Evolutionary conservation across 306 rosid species (phyloP), one percentile per base, ranked within the genome.

Genomic region (Begonia loranthoides): DNA sequence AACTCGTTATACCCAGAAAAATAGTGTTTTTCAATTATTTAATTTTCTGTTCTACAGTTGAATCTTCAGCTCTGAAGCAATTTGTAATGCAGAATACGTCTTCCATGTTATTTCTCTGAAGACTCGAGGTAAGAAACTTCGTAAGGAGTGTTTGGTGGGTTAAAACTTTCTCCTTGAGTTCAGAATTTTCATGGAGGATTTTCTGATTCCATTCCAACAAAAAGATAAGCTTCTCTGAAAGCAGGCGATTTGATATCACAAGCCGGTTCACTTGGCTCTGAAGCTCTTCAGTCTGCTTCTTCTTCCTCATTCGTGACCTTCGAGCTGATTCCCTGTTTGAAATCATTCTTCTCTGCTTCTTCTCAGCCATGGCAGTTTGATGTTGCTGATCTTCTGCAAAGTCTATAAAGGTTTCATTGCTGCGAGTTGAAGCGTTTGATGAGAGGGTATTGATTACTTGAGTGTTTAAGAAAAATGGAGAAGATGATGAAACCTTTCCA

Each of bases 161-260:
- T n/a, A 75, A 71, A 9, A 76, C 67, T 48, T 70, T 76, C 33
- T 66, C 72, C 41, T 68, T 76, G 28, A 76, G 75, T 46, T 71
- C 72, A 54, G 72, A 61, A 65, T 76, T 71, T 36, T 76, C 78
- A 15, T 61, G 75, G 50, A 76, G 61, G 11, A 61, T 65, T 50
- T 61, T 72, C n/a, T 71, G 82, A 41, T 76, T 76, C 50, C 67
- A 67, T 16, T 76, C 78, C 5, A 76, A 9, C 9, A 71, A 39
- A 24, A 68, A 66, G 22, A 71, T 67, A 15, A 71, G 52, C 59
- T 71, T 76, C 49, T 71, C 67, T 3, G 75, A 71, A 14, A 76
- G 64, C 16, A 64, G 70, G 2, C 69, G 70, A 21, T 76, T 76
- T 7, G 70, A 58, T 9, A n/a, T 45, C 17, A 64, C 75, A 10